Conservation (phyloP, 1,139 yeast species). For the Williopsis jadinii region DNA sequence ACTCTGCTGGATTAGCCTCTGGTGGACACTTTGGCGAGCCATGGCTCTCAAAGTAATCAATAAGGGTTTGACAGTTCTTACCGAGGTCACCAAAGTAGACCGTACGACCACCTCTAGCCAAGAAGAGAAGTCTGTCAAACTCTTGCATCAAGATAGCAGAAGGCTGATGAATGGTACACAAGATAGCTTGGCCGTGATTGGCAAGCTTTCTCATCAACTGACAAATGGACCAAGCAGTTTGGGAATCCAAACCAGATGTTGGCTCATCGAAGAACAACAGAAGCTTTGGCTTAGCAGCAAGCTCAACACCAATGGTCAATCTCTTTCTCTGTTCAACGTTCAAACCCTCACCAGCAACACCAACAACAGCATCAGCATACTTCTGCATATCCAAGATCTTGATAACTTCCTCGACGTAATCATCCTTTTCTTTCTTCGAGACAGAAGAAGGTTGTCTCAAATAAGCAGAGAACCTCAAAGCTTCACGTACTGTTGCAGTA, state of each 20-base stretch:
- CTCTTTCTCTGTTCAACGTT: constrained; percentile 86
- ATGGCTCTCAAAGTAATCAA: constrained; percentile 59
- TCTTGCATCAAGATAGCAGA: constrained; percentile 57
- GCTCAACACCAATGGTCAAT: constrained; percentile 78
- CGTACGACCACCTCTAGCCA: constrained; percentile 70
- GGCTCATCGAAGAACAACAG: constrained; percentile 84
- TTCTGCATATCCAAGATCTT: constrained; percentile 62
- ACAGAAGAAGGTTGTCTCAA: constrained; percentile 60
- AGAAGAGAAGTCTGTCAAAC: constrained; percentile 66
- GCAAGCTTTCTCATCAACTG: constrained; percentile 71
- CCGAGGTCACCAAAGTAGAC: constrained; percentile 82
- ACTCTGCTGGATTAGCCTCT: constrained; percentile 76
- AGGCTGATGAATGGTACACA: constrained; percentile 55
- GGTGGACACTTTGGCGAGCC: constrained; percentile 60
- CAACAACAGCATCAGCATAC: constrained; percentile 79
- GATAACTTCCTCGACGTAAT: constrained; percentile 66
- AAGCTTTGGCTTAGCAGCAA: constrained; percentile 81
- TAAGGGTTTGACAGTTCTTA: constrained; percentile 49
- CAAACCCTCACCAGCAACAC: constrained; percentile 73
- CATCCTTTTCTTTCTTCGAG: constrained; percentile 53
- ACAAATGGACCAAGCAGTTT: constrained; percentile 85
- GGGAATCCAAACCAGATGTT: constrained; percentile 87
- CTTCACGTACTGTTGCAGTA: constrained; percentile 75
- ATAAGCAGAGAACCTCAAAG: constrained; percentile 63
- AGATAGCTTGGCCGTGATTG: constrained; percentile 64